Base-by-base conservation (phyloP, 208 protist genomes). In the Vickermania ingenoplastis region DNA sequence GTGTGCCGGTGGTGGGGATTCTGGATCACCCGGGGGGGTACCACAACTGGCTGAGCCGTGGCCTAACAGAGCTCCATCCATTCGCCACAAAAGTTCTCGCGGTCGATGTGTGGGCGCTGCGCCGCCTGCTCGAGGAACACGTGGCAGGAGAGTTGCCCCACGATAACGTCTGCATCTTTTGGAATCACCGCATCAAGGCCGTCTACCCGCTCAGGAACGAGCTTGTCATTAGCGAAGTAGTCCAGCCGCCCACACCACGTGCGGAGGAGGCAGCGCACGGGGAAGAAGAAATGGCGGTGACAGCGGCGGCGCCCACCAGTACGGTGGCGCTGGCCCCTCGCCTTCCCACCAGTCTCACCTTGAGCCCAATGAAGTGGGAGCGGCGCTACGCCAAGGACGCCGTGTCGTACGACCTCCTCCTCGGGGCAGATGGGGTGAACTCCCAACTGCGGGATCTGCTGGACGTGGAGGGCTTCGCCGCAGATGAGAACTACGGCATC, bases 11-110 rank as follows among this genome's bases (percentile, higher is more conserved):
- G 36, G 60, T 65, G 4, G 89, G 89, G 1, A 76, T 95, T 27
- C 60, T 91, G 61, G 85, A 95, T 63, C 89, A 95, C 69, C 85
- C 89, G 2, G 89, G 85, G 4, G 83, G 65, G 11, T 92, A 86
- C 73, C 86, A 95, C 75, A 89, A 56, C 50, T 91, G 77, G 77
- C 66, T 95, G 24, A 91, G 85, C 5, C 63, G 70, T 41, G 81
- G 85, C 22, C 67, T 95, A 41, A 75, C 65, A 13, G 89, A 95
- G 69, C 71, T 85, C 52, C 89, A 92, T 67, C 79, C 78, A 11
- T 95, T 95, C 49, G 80, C 89, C 1, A 70, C 86, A 17, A 86
- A 83, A 30, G 90, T 95, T 84, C 75, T 95, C 24, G 73, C 83
- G 26, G 65, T 90, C 13, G 81, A 92, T 61, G 55, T 90, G 17